Base-by-base conservation (phyloP, 768 basidiomycete species). In the Paxillus involutus region DNA sequence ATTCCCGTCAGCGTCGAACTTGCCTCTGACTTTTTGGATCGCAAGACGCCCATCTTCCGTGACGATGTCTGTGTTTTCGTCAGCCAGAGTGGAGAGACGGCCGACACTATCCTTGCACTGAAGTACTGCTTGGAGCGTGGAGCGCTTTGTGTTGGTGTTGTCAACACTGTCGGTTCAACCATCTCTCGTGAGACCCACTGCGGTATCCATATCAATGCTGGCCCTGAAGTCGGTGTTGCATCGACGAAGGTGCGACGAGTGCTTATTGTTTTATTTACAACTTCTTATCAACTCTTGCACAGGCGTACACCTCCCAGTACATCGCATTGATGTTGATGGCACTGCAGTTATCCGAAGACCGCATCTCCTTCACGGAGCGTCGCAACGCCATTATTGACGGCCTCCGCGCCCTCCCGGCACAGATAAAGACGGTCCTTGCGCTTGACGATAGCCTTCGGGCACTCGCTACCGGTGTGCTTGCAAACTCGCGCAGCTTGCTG, bases 251-350 rank as follows among this genome's bases (percentile, higher is more conserved):
- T 86, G 42, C 44, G 48, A 42, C 44, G 19, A 13, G 21, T 21
- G 43, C 29, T 40, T 1, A 4, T 0, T 7, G 26, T 6, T 10
- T 11, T n/a, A 16, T 21, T 2, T 44, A 17, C 3, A 26, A 35
- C 11, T 47, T 54, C 39, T 29, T 33, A 35, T 51, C 40, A 35
- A 46, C 26, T 45, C 40, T 7, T 49, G 46, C 53, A 11, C 57
- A 91, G 90, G 96, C 96, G 3, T 98, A 98, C 73, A 98, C 97
- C 8, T 98, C 95, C 40, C 97, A 99, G 77, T 98, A 98, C 75
- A 94, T 99, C 58, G 97, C 96, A 6, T 81, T 99, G 46, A 77
- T 97, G 73, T 94, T 99, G 88, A 95, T 99, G 74, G 97, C 97
- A n/a, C 80, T 99, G 16, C 96, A 98, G 74, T 80, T 99, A 24